These are phyloP conservation scores for Alternaria triticimaculans DNA, from an alignment of 2,329 filamentous ascomycete species.

Conservation along the genomic window DNA sequence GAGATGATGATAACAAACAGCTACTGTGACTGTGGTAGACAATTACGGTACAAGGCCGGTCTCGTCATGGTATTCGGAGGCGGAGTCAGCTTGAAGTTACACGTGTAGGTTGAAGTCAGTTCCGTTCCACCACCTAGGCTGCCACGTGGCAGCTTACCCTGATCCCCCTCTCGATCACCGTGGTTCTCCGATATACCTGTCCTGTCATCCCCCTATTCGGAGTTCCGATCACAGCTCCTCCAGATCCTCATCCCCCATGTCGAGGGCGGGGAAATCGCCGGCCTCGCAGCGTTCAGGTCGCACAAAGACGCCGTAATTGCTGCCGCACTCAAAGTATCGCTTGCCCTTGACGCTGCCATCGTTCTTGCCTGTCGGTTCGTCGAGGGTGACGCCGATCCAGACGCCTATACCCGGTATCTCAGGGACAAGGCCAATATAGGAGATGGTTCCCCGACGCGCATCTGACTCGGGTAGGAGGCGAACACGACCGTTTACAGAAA, in stretches of 20 bases:
- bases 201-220: background rate
- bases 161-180: background rate
- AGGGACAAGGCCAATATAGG: slow-evolving; percentile 75
- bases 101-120: background rate
- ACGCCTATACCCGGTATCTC: slow-evolving; percentile 70
- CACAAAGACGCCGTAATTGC: slow-evolving; percentile 80
- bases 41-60: too few species aligned
- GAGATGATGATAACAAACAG: too few species aligned
- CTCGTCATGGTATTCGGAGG: background rate
- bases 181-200: background rate
- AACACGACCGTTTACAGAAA: slow-evolving; percentile 36
- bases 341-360: slow-evolving; percentile 73
- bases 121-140: background rate
- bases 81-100: background rate
- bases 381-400: slow-evolving; percentile 77
- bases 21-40: too few species aligned
- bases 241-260: slow-evolving; percentile 67
- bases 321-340: slow-evolving; percentile 72
- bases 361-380: slow-evolving; percentile 84
- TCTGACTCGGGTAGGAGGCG: slow-evolving; percentile 67
- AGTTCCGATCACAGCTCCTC: slow-evolving; percentile 57
- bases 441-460: slow-evolving; percentile 70
- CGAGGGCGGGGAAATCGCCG: slow-evolving; percentile 69
- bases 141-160: background rate
- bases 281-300: slow-evolving; percentile 78